Base-by-base conservation (phyloP, 495 filamentous ascomycete genomes). In the Trichoderma orchidacearum region DNA sequence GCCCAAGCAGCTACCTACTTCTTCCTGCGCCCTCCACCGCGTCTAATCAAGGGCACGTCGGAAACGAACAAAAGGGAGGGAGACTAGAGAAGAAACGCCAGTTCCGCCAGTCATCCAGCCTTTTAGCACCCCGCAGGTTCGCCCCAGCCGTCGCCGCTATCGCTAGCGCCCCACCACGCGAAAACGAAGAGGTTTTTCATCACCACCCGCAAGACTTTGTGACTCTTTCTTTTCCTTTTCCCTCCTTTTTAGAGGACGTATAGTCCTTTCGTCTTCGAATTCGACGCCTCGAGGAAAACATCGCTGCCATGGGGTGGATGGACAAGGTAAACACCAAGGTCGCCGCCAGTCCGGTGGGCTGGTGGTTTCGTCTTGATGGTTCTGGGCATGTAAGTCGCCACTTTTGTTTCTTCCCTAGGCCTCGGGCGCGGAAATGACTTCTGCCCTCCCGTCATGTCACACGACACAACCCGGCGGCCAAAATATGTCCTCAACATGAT, bases 361-460 rank as follows among this genome's bases (percentile, higher is more conserved):
- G 75, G 53, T 88, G 82, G 74, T 91, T 91, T 70, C 77, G 77
- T 45, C 75, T 91, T 17, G 86, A 90, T 59, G 81, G 82, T 62
- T 86, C 76, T 30, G 85, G 87, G 58, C 84, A 88, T 75, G 82
- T 86, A 75, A 73, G 83, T 64, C 35, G 62, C 32, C 51, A 55
- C 53, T 17, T 30, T 31, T 56, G 5, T 38, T 36, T 3, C 34
- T 15, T 36, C 17, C 17, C 36, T 23, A n/a, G n/a, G n/a, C n/a
- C n/a, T n/a, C n/a, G n/a, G n/a, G n/a, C n/a, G n/a, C n/a, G n/a
- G n/a, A n/a, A n/a, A n/a, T n/a, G n/a, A n/a, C n/a, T n/a, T n/a
- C n/a, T 27, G 21, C 9, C 21, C 27, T 17, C 27, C 8, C 11
- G 41, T 17, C 41, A 48, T 23, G 21, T 13, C 41, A 48, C 41